A percentile compares a stretch with the other conserved stretches of the same genome.
phyloP scores from a whole-genome alignment of 73 alveolate genomes.

The Halteria grandinella region DNA sequence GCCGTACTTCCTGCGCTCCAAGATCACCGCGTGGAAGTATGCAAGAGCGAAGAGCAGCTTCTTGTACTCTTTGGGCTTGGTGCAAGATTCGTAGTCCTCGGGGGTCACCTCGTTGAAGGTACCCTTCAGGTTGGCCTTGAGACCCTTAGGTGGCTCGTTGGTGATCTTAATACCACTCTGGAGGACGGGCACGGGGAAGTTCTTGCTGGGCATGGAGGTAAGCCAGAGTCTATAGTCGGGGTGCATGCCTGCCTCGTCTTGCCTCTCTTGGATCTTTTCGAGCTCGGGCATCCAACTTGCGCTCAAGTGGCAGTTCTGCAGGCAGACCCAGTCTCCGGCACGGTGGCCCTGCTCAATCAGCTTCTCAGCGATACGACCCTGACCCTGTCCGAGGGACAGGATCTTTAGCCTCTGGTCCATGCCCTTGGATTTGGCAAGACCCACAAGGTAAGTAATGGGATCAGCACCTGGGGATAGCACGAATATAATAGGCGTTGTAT shows the following conservation, averaged over 20 bases:
- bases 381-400: conserved; percentile 99
- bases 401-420: conserved; percentile 93
- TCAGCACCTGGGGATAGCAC: conserved; percentile 99
- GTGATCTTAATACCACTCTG: conserved; percentile 95
- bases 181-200: conserved; percentile 99
- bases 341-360: conserved; percentile 88
- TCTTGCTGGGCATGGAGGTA: conserved; percentile 98
- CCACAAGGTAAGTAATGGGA: conserved; percentile 97
- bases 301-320: conserved; percentile 99
- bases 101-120: conserved; percentile 91
- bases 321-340: conserved; percentile 99
- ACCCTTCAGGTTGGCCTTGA: conserved; percentile 97
- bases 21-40: conserved; percentile 99
- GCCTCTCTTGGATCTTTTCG: conserved; percentile 98
- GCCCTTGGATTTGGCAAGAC: conserved; percentile 94
- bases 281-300: conserved; percentile 99
- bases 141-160: conserved; percentile 99
- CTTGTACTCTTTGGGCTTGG: conserved; percentile 92
- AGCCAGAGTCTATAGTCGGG: conserved; percentile 98
- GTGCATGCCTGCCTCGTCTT: conserved; percentile 93
- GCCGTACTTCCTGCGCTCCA: conserved; percentile 99
- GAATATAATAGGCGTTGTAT: conserved; percentile 98
- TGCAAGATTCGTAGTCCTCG: conserved; percentile 90
- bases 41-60: conserved; percentile 98
- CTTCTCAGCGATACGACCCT: conserved; percentile 97